Base-by-base conservation (phyloP, 495 filamentous ascomycete genomes). In the Lophiostoma macrostomum region DNA sequence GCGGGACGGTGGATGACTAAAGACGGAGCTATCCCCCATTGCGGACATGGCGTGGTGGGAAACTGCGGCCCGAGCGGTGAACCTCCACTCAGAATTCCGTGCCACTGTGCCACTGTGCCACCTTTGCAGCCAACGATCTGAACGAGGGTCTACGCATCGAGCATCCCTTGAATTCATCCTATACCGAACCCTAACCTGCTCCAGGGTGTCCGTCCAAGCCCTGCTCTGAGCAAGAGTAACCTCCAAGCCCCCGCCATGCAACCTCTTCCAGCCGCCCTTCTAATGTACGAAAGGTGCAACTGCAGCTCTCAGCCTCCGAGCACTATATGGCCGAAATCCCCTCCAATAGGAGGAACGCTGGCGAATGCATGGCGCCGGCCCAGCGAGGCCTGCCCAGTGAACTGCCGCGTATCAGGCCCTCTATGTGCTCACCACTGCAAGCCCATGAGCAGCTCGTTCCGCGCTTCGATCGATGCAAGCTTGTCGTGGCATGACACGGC, bases 401-500 rank as follows among this genome's bases (percentile, higher is more conserved):
- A 48, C 52, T 47, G 42, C 52, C 42, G 52, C 16, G 27, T 41
- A 11, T 4, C 19, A 11, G 38, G 52, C 42, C 40, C 13, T 41
- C 48, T 8, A 14, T 48, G 12, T 20, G 11, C 40, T 7, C 20
- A 14, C 41, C 20, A 11, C 24, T 4, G 25, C 22, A 8, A 28
- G 40, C n/a, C 19, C 38, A 37, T 44, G 36, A 43, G 38, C 39
- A 41, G 28, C 28, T 50, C 47, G 25, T 50, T 37, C 53, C 36
- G 44, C 44, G 53, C 44, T 43, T 49, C 43, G 35, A 43, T 49
- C 53, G 23, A 39, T 28, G 29, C 41, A 28, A n/a, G 40, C 46
- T 38, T 52, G 39, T 44, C 48, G 32, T 47, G 47, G 40, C 47
- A 50, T 38, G 25, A 43, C 42, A 45, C 48, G 13, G 23, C 44